phyloP scores from a whole-genome alignment of 2,329 filamentous ascomycete genomes.

The Pseudonectria buxi region DNA sequence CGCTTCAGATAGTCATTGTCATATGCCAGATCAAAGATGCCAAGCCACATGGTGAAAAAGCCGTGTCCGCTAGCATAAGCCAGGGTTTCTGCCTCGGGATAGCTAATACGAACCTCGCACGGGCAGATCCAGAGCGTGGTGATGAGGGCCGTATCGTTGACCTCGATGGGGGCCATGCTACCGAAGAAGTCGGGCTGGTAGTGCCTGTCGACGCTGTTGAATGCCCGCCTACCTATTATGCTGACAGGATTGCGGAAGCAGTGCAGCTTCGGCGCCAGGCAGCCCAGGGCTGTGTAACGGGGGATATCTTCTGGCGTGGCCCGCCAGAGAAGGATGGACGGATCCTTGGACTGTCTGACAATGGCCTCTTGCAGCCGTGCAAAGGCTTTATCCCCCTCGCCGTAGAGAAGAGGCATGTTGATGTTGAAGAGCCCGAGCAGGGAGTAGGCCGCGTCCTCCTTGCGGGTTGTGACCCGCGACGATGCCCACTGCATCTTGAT shows the following conservation, averaged over 20 bases:
- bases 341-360: constrained; percentile 16
- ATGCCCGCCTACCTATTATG: constrained; percentile 12
- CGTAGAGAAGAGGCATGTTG: constrained; percentile 25
- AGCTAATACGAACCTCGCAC: constrained; percentile 6
- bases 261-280: constrained; percentile 8
- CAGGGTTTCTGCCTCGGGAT: background rate
- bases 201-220: constrained; percentile 8
- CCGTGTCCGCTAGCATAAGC: background rate
- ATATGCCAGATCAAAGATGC: constrained; percentile 15
- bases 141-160: constrained; percentile 14
- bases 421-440: constrained; percentile 24
- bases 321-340: constrained; percentile 17
- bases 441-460: constrained; percentile 26
- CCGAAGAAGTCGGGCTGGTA: constrained; percentile 15
- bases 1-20: constrained; percentile 16
- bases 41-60: constrained; percentile 9
- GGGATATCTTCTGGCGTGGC: background rate
- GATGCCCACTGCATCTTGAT: constrained; percentile 24
- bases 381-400: constrained; percentile 22
- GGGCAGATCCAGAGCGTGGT: constrained; percentile 15
- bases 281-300: constrained; percentile 7
- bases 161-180: constrained; percentile 12
- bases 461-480: constrained; percentile 16
- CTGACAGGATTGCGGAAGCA: constrained; percentile 10
- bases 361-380: constrained; percentile 18